Conservation (phyloP, 805 yeast genomes). For the Lachancea quebecensis region DNA sequence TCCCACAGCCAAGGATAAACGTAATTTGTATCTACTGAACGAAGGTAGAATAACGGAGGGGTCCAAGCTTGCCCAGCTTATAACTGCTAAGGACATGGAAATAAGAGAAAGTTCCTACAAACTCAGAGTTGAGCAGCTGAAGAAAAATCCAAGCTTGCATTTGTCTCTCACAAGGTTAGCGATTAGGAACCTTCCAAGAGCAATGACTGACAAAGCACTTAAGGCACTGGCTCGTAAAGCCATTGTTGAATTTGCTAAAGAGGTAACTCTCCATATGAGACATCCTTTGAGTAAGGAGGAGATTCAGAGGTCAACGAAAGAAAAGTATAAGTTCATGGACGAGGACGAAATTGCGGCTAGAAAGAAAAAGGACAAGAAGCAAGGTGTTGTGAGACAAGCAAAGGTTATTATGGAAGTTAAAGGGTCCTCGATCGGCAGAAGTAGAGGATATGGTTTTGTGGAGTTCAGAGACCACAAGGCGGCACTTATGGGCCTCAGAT, state of each 20-base stretch:
- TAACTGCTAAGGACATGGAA: constrained; percentile 71
- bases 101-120: constrained; percentile 82
- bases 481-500: constrained; percentile 93
- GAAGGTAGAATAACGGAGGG: constrained; percentile 87
- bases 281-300: constrained; percentile 90
- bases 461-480: constrained; percentile 87
- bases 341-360: constrained; percentile 33
- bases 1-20: constrained; percentile 70
- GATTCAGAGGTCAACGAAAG: constrained; percentile 66
- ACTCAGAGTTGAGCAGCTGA: constrained; percentile 81
- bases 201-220: constrained; percentile 80
- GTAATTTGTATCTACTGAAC: constrained; percentile 78
- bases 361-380: constrained; percentile 59
- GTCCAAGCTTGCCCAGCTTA: constrained; percentile 66
- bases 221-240: constrained; percentile 93
- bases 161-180: constrained; percentile 93
- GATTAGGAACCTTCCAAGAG: constrained; percentile 85
- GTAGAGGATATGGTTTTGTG: constrained; percentile 94
- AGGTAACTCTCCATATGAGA: constrained; percentile 66
- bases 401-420: constrained; percentile 90
- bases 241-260: constrained; percentile 87
- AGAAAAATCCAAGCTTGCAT: constrained; percentile 86
- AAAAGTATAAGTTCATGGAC: constrained; percentile 41
- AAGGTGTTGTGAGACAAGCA: constrained; percentile 89
- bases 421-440: constrained; percentile 77